Evolutionary conservation across 495 filamentous ascomycete species (phyloP), one percentile per base, ranked within the genome.

Genomic region (Chlorociboria aeruginascens): DNA sequence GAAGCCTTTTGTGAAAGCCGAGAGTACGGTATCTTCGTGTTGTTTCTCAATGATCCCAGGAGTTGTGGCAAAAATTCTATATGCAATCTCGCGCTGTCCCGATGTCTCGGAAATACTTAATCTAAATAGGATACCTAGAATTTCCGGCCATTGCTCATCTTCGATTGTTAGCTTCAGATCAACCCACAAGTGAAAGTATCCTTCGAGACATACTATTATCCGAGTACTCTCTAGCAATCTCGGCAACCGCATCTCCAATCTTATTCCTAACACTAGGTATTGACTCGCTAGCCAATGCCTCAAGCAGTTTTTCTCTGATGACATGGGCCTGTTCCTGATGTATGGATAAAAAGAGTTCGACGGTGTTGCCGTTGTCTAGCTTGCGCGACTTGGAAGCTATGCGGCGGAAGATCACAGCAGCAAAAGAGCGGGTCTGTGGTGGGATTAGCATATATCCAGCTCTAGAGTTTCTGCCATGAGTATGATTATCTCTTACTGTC

Each of bases 21-120:
- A 70, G 9, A 89, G 66, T 11, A 97, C 88, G 17, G 81, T 77
- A 51, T 86, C 83, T 57, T 94, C 86, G 57, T 99, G 90, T 56
- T 94, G 86, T 65, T 82, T 90, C 63, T 95, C 89, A 56, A 99
- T 97, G 56, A 99, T 89, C 14, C 86, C 86, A 13, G 93, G 93
- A 7, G 93, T 96, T 0, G 88, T 90, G 34, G 87, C 82, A 61
- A 99, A 95, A 48, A 99, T 88, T 36, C 93, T 76, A 66, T 88
- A 99, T 20, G 93, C 86, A 30, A 76, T 83, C 68, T 97, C 92
- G 17, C 93, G 80, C 61, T 89, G 80, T 50, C 79, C 83, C 10
- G 83, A 66, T 38, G 95, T 86, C 39, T 73, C 67, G 20, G 85
- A 86, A 60, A 90, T 86, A 61, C 92, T 97, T 25, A 89, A 79